Percentiles rank a stretch among this genome's conserved stretches.
These are phyloP conservation scores for Apiospora rasikravindrae DNA, from an alignment of 2,329 filamentous ascomycete species.

Conservation along the genomic window DNA sequence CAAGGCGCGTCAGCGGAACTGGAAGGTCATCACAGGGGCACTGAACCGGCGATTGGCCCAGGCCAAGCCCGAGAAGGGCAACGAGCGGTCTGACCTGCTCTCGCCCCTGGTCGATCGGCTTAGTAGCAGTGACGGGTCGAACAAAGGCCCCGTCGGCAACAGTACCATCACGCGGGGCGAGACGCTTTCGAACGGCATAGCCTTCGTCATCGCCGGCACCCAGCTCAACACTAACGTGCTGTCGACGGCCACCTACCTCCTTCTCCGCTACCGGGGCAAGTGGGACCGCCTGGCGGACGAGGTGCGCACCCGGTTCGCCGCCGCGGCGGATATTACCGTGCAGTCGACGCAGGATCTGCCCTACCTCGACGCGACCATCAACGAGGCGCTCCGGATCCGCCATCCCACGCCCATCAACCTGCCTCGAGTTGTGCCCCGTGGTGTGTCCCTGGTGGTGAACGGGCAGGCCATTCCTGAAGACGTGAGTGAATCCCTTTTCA, in stretches of 20 bases:
- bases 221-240: conserved; percentile 53
- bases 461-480: conserved; percentile 26
- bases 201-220: conserved; percentile 40
- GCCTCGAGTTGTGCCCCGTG: conserved; percentile 26
- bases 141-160: not conserved
- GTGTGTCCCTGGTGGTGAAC: conserved; percentile 18
- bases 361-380: conserved; percentile 46
- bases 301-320: conserved; percentile 43
- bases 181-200: not conserved
- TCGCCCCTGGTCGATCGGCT: no score
- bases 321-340: conserved; percentile 44
- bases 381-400: conserved; percentile 48
- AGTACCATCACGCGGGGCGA: not conserved
- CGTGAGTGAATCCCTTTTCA: not conserved
- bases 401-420: conserved; percentile 35
- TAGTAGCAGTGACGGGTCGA: no score
- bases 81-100: no score
- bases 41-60: no score
- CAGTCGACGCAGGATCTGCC: conserved; percentile 35
- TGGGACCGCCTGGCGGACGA: conserved; percentile 42
- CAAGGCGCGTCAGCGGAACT: no score
- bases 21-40: no score
- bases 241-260: conserved; percentile 45
- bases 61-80: no score
- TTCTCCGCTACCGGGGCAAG: conserved; percentile 39